These are phyloP conservation scores for Flaveria floridana DNA, from an alignment of 140 eudicot genomes.

Conservation along the genomic window DNA sequence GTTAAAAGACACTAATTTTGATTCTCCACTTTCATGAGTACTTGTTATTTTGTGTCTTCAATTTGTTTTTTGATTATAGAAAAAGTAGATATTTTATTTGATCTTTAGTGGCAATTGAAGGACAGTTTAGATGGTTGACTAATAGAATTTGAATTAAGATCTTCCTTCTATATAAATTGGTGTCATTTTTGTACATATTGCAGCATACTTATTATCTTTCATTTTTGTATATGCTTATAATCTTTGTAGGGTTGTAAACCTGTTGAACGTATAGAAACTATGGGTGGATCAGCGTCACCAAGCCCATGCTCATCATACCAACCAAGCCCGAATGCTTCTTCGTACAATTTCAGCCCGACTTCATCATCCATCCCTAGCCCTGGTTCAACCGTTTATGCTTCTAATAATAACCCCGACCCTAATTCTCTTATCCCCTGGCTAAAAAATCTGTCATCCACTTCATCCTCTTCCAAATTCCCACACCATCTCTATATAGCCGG, in stretches of 20 bases:
- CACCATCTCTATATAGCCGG: conserved; percentile 74
- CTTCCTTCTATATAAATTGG: neutral
- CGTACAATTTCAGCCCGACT: conserved; percentile 63
- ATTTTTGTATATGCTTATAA: neutral
- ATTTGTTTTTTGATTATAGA: neutral
- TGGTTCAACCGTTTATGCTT: conserved; percentile 31
- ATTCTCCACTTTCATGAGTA: conserved; percentile 29
- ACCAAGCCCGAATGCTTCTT: conserved; percentile 77
- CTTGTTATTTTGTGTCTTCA: conserved; percentile 19
- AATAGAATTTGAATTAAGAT: neutral
- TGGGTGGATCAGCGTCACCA: conserved; percentile 65
- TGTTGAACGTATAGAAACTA: conserved; percentile 48
- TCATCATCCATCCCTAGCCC: conserved; percentile 40
- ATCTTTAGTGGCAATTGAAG: neutral
- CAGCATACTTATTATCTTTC: neutral
- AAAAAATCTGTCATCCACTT: conserved; percentile 61
- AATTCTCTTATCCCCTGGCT: conserved; percentile 92
- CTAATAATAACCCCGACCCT: conserved; percentile 53
- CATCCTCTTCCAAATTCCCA: conserved; percentile 64
- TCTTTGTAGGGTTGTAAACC: conserved; percentile 78
- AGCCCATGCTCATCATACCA: conserved; percentile 87
- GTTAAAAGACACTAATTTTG: conserved; percentile 30
- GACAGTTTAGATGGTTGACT: conserved; percentile 1
- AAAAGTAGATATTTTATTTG: conserved; percentile 12
- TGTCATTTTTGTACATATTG: neutral